Evolutionary conservation across 805 yeast genomes (phyloP), one percentile per base, ranked within the genome.

Genomic region (Teunomyces tritomae): DNA sequence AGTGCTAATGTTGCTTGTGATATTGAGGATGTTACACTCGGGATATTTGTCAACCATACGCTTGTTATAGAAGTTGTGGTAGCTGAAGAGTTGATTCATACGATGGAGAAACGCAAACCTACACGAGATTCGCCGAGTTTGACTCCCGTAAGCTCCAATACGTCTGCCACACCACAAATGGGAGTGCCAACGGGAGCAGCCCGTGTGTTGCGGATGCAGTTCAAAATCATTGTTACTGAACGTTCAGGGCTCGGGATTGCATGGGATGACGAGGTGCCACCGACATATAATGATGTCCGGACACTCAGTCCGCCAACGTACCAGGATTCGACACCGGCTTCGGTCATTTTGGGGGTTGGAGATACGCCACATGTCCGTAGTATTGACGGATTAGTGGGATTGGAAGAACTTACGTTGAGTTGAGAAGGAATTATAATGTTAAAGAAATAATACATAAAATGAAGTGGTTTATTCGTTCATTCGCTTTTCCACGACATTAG

Each of bases 181-280:
- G 90, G 91, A 41, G 80, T 86, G 0, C 91, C 95, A 2, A 94
- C 98, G 0, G 99, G 99, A 11, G 88, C 96, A 3, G 99, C 99
- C 0, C 74, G 99, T 43, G 96, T 94, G 1, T 72, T 94, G 50
- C 73, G 98, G 54, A 94, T 94, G 97, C 97, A 91, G 65, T 92
- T 94, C 69, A 85, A 86, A 54, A 58, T 92, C n/a, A 73, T 74
- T 2, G 68, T 94, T 17, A 87, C 96, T 2, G 98, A 91, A 62
- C 76, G 98, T 50, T 85, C 96, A 0, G 99, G 99, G 0, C 74
- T 94, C 36, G 99, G 99, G 4, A 89, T 94, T 28, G 87, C 97
- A 0, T 94, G 99, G 98, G 97, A 92, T 66, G 97, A 92, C 62
- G 99, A 94, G 66, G 98, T 95, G 13, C 99, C 99, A 2, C 99